Percentiles rank a stretch among this genome's conserved stretches.
Evolutionary conservation across 176 grass and related monocot species (phyloP).

Genomic region (Eremochloa ophiuroides): DNA sequence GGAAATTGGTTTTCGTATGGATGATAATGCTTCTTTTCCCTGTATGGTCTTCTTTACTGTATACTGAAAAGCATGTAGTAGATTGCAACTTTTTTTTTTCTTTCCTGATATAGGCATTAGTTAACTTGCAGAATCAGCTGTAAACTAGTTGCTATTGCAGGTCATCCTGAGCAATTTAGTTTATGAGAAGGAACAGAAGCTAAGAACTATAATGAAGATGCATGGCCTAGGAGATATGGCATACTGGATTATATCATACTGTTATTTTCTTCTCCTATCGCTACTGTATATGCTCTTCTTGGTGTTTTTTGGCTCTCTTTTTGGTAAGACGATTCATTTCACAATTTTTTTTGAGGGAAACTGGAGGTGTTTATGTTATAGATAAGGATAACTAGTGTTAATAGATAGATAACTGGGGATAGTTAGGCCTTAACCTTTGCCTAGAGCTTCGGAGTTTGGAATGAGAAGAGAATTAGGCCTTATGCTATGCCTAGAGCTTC

Average conservation of each 20-base stretch:
- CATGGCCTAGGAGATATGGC: constrained; percentile 67
- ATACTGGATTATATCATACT: constrained; percentile 72
- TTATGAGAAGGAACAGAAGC: constrained; percentile 84
- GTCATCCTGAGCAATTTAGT: constrained; percentile 58
- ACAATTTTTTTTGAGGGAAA: no score
- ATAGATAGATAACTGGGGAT: no score
- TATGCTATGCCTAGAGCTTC: no score
- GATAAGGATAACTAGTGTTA: no score
- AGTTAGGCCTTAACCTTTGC: no score
- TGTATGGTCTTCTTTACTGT: constrained; percentile 4
- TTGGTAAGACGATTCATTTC: constrained; percentile 37
- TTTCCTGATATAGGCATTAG: neutral
- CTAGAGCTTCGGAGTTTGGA: no score
- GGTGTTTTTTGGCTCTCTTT: constrained; percentile 50
- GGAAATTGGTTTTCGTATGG: constrained; percentile 38
- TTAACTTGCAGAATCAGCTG: neutral
- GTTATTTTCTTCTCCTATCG: constrained; percentile 69
- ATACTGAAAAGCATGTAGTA: neutral
- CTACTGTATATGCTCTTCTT: constrained; percentile 63
- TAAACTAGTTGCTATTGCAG: constrained; percentile 27
- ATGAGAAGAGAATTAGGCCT: no score
- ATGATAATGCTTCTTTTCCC: constrained; percentile 43
- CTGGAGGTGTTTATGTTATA: no score
- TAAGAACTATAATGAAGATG: constrained; percentile 87
- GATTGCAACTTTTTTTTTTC: neutral